Base-by-base conservation (phyloP, 2,329 filamentous ascomycete species). In the Diaporthe sp. region DNA sequence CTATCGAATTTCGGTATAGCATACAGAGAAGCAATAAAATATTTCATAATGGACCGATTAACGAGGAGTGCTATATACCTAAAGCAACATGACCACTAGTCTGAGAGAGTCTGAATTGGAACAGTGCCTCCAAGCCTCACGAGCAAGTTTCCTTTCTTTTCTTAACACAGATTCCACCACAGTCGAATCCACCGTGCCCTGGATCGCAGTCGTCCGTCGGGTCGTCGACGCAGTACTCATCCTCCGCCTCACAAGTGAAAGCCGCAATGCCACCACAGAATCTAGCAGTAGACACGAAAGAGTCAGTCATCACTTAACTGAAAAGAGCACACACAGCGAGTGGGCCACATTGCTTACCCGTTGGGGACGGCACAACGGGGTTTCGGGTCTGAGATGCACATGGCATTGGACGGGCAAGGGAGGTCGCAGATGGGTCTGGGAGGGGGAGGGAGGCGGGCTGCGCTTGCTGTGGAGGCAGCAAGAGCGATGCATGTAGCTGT, bases 201-300 rank as follows among this genome's bases (percentile, higher is more conserved):
- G 82, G 81, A 77, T 84, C 82, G 75, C 86, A 87, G 17, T 81
- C 79, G 76, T 87, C 86, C 15, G 81, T 77, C 7, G 84, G 83
- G 76, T 86, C 83, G 79, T 87, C 85, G 45, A 83, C 77, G 73
- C 86, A 87, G 13, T 79, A 30, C 22, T 73, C 38, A 19, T 33
- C 25, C 13, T 50, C 8, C 5, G 30, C 19, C 25, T 55, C 30
- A 45, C 73, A 75, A 1, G 30, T 0, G 22, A 68, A 15, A 13
- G 25, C 73, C 9, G 35, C 52, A 13, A 75, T 13, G 22, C 73
- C 73, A 22, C 52, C 73, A n/a, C 73, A 74, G 57, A 45, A 33
- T 6, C 73, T 74, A 35, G 17, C 0, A 6, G n/a, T 1, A 40
- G 15, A 28, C 45, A 17, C 19, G 19, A 9, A 22, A 2, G 22